A percentile compares a stretch with the other conserved stretches of the same genome.
These are phyloP conservation scores for Euphorbia celastroides DNA, from an alignment of 441 rosid species.

Conservation along the genomic window DNA sequence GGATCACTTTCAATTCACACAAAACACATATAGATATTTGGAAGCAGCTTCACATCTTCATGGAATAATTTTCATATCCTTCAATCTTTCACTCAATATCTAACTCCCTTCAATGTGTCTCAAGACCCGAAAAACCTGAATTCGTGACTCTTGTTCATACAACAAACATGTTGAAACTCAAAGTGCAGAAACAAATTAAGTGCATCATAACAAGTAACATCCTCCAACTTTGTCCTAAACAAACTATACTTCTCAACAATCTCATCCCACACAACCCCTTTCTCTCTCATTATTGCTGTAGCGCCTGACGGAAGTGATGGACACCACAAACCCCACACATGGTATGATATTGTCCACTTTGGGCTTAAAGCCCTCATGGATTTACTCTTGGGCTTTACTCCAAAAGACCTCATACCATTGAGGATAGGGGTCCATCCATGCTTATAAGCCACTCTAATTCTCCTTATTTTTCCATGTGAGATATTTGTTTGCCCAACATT, in stretches of 20 bases:
- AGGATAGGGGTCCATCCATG: too few relatives aligned
- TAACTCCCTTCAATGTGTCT: slow-evolving; percentile 21
- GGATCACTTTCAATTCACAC: too few relatives aligned
- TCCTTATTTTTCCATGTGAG: too few relatives aligned
- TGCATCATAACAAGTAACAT: slow-evolving; percentile 27
- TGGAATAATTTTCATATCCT: slow-evolving; percentile 33
- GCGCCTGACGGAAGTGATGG: too few relatives aligned
- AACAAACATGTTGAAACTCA: slow-evolving; percentile 24
- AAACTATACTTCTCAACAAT: slow-evolving; percentile 31
- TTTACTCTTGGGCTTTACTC: too few relatives aligned
- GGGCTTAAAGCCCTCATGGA: too few relatives aligned
- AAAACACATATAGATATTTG: too few relatives aligned
- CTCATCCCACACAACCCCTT: slow-evolving; percentile 29
- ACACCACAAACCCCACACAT: too few relatives aligned
- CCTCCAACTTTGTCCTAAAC: slow-evolving; percentile 26
- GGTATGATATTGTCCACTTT: too few relatives aligned
- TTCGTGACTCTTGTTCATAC: slow-evolving; percentile 38
- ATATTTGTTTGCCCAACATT: too few relatives aligned
- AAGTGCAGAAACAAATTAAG: slow-evolving; percentile 13
- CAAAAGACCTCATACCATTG: too few relatives aligned
- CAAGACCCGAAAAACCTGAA: slow-evolving; percentile 25
- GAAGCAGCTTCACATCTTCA: neutral
- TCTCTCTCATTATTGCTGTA: slow-evolving; percentile 20
- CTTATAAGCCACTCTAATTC: too few relatives aligned
- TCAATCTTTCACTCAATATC: slow-evolving; percentile 24